Evolutionary conservation across 176 grass and related monocot genomes (phyloP).

Genomic region (Pontederia crassipes): DNA sequence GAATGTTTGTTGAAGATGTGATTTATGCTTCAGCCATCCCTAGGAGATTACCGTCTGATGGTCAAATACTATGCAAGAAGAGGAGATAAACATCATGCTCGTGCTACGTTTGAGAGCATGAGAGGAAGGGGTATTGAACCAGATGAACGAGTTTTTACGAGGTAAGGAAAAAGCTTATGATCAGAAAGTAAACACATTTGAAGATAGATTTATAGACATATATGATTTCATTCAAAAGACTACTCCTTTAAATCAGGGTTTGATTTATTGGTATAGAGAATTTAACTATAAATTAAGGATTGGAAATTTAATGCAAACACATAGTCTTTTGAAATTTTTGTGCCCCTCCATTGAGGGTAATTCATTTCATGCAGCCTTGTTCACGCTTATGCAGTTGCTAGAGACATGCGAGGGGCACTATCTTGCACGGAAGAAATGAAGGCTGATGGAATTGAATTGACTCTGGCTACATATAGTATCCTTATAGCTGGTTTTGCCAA

Average conservation of each 20-base stretch:
- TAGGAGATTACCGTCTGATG: constrained; percentile 80
- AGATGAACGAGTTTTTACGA: too few species aligned
- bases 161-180: too few species aligned
- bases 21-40: constrained; percentile 66
- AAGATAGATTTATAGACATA: too few species aligned
- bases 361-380: constrained; percentile 99
- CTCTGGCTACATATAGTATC: constrained; percentile 91
- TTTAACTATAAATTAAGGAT: neutral
- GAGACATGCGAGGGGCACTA: constrained; percentile 85
- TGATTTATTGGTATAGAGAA: too few species aligned
- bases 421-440: constrained; percentile 91
- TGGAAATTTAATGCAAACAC: neutral
- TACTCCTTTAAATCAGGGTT: too few species aligned
- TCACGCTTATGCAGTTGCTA: constrained; percentile 99
- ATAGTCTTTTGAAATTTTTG: constrained; percentile 1
- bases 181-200: too few species aligned
- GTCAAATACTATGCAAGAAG: constrained; percentile 93
- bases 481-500: constrained; percentile 81
- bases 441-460: constrained; percentile 62
- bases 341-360: constrained; percentile 48
- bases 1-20: constrained; percentile 5
- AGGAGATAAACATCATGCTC: constrained; percentile 96
- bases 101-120: constrained; percentile 96
- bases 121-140: constrained; percentile 78
- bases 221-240: too few species aligned